A percentile compares a stretch with the other conserved stretches of the same genome.
Evolutionary conservation across 345 rosid genomes (phyloP).

Genomic region (Eucalyptus urophylla): DNA sequence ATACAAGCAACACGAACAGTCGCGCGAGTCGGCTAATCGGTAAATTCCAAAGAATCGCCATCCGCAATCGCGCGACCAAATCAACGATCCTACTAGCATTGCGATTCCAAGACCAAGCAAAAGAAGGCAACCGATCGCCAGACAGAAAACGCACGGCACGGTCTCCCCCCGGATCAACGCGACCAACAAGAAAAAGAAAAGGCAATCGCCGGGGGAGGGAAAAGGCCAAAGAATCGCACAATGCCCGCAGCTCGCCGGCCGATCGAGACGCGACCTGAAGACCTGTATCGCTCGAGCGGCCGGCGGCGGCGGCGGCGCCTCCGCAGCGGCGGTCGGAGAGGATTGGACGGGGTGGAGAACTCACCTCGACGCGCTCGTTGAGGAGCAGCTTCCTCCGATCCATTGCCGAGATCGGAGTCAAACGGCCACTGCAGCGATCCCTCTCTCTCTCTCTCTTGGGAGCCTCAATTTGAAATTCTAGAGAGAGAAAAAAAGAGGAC

Average conservation of each 20-base stretch:
- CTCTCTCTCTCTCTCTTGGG: background rate
- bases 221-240: background rate
- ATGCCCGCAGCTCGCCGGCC: background rate
- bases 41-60: background rate
- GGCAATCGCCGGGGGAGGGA: background rate
- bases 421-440: background rate
- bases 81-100: background rate
- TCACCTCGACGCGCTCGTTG: conserved; percentile 21
- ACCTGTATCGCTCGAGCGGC: background rate
- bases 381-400: conserved; percentile 23
- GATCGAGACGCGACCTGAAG: background rate
- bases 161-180: background rate
- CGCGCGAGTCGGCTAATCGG: background rate
- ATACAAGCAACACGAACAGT: background rate
- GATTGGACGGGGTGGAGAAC: background rate
- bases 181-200: background rate
- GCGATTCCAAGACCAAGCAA: background rate
- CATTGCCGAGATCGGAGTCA: background rate
- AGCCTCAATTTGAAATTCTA: background rate
- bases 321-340: background rate
- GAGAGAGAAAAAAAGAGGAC: background rate
- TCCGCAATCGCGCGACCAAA: background rate
- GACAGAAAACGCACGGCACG: background rate
- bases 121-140: background rate
- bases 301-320: background rate